Evolutionary conservation across 768 basidiomycete genomes (phyloP).

Genomic region (Russula vinacea): DNA sequence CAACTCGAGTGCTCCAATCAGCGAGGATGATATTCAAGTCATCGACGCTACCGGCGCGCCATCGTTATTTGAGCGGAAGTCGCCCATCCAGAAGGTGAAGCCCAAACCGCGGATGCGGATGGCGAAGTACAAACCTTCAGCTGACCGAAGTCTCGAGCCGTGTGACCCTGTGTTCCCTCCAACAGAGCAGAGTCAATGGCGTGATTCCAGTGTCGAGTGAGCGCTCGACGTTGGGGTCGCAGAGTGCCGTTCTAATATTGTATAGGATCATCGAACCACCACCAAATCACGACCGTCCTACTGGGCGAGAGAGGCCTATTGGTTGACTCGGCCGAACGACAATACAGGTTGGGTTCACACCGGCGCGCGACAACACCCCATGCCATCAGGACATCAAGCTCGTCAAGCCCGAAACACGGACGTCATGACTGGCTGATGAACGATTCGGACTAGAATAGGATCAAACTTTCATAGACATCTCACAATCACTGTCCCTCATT

Average conservation of each 20-base stretch:
- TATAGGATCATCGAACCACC: constrained; percentile 19
- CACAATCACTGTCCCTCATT: not conserved
- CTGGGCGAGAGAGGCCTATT: not conserved
- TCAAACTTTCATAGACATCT: not conserved
- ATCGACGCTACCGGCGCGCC: not conserved
- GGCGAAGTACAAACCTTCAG: not conserved
- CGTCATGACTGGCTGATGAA: constrained; percentile 24
- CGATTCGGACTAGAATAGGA: constrained; percentile 24
- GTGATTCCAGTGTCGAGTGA: constrained; percentile 25
- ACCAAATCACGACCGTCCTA: not conserved
- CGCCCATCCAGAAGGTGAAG: constrained; percentile 8
- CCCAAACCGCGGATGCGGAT: constrained; percentile 15
- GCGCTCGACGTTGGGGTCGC: not conserved
- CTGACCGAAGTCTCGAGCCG: not conserved
- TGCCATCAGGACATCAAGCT: not conserved
- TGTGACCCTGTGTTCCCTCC: not conserved
- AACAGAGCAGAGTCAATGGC: not conserved
- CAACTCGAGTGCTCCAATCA: constrained; percentile 2
- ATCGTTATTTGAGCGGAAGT: not conserved
- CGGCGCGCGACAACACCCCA: not conserved
- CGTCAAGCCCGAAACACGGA: constrained; percentile 2
- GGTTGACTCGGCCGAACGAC: not conserved
- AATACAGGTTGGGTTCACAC: not conserved
- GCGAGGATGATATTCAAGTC: constrained; percentile 11
- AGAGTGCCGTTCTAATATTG: constrained; percentile 6